Base-by-base conservation (phyloP, 371 early-diverging fungal genomes). In the Actinomortierella ambigua region DNA sequence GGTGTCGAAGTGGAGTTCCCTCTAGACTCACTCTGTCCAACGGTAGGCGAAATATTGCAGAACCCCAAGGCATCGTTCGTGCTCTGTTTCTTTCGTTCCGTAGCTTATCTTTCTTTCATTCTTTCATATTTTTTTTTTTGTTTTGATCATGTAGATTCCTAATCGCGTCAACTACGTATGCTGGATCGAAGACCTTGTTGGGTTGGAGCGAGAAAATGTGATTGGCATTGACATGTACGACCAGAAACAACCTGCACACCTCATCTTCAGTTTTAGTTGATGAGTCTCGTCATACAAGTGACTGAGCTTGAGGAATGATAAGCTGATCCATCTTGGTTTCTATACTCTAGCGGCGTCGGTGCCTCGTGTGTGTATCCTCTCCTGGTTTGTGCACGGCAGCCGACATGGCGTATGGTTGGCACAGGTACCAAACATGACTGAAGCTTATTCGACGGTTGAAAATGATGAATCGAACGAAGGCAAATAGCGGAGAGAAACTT, bases 351-450 rank as follows among this genome's bases (percentile, higher is more conserved):
- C n/a, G 87, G 87, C 44, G 83, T 82, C 5, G 87, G 87, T 0
- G 81, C 81, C 0, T 87, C 87, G 0, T 85, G 87, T 51, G 84
- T 87, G 6, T 87, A 84, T 54, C 85, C 87, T 2, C 61, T 87
- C 6, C 57, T 87, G 9, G 85, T 75, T 15, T 80, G 79, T 47
- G 40, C 44, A 4, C 58, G 73, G 6, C 79, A 82, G 57, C 56
- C 50, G 34, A 51, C 41, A n/a, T 79, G 81, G 82, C 40, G 46
- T 26, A 81, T 84, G 58, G 47, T 80, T 6, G 85, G 78, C 9
- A 75, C 81, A 20, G 84, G 82, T 80, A 68, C 7, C 5, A 7
- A 14, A 22, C 39, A 17, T 23, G 6, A 1, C 5, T 17, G 22
- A 7, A 17, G 2, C 23, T 39, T n/a, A n/a, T n/a, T n/a, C n/a